These are phyloP conservation scores for Trypethelium eluteriae DNA, from an alignment of 495 filamentous ascomycete species.

Conservation along the genomic window DNA sequence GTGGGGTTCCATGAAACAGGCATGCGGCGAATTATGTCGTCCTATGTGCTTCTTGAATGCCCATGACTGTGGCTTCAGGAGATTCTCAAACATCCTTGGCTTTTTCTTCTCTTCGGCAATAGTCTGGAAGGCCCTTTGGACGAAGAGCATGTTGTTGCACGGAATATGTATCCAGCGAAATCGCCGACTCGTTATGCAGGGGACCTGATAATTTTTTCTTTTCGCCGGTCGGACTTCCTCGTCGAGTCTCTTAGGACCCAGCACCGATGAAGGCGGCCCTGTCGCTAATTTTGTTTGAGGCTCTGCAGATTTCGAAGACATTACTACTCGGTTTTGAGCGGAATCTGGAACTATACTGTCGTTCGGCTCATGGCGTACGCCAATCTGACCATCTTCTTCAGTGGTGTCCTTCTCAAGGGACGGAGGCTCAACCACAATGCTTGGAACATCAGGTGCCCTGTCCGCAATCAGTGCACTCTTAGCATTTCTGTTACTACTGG, in stretches of 20 bases:
- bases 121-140: neutral
- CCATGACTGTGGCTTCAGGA: neutral
- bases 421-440: conserved; percentile 2
- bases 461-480: neutral
- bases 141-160: conserved; percentile 8
- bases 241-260: neutral
- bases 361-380: neutral
- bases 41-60: neutral
- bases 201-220: conserved; percentile 1
- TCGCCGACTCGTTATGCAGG: neutral
- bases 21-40: conserved; percentile 2
- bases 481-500: neutral
- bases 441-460: neutral
- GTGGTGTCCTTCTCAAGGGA: neutral
- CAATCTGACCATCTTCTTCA: neutral
- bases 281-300: neutral
- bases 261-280: neutral
- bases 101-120: conserved; percentile 11
- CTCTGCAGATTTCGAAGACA: neutral
- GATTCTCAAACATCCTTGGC: conserved; percentile 5
- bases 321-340: neutral
- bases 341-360: neutral
- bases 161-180: conserved; percentile 10
- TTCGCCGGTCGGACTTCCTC: neutral
- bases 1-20: neutral